Evolutionary conservation across 2,329 filamentous ascomycete species (phyloP).

Genomic region (Colletotrichum sansevieriae): DNA sequence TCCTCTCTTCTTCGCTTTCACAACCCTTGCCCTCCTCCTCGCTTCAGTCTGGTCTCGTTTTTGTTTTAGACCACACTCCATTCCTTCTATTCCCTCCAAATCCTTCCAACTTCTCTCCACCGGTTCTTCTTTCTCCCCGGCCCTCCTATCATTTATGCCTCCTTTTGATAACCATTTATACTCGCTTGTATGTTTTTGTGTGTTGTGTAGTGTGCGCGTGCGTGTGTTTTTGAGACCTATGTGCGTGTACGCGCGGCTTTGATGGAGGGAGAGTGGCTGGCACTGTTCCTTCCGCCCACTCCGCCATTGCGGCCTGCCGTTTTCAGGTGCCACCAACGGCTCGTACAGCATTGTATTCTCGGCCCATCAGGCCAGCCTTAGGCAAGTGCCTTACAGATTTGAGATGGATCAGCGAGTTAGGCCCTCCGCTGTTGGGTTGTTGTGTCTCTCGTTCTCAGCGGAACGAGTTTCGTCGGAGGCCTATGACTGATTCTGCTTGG

Average conservation of each 20-base stretch:
- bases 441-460: not conserved
- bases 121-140: not conserved
- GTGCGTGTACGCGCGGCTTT: conserved; percentile 19
- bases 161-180: not conserved
- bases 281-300: conserved; percentile 5
- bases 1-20: not conserved
- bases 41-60: conserved; percentile 4
- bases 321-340: conserved; percentile 18
- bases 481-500: conserved; percentile 19
- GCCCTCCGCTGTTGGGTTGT: not conserved
- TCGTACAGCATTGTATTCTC: not conserved
- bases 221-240: not conserved
- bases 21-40: conserved; percentile 1
- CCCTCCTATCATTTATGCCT: not conserved
- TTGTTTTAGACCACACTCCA: conserved; percentile 1
- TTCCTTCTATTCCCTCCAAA: not conserved
- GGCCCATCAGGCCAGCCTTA: not conserved
- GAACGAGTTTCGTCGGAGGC: not conserved
- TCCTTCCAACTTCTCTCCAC: not conserved
- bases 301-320: conserved; percentile 29
- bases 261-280: not conserved
- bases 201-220: not conserved
- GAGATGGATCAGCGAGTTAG: conserved; percentile 17
- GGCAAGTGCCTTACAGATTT: conserved; percentile 32
- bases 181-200: conserved; percentile 4